Conservation (phyloP, 2,329 filamentous ascomycete species). For the Cercospora sp. region DNA sequence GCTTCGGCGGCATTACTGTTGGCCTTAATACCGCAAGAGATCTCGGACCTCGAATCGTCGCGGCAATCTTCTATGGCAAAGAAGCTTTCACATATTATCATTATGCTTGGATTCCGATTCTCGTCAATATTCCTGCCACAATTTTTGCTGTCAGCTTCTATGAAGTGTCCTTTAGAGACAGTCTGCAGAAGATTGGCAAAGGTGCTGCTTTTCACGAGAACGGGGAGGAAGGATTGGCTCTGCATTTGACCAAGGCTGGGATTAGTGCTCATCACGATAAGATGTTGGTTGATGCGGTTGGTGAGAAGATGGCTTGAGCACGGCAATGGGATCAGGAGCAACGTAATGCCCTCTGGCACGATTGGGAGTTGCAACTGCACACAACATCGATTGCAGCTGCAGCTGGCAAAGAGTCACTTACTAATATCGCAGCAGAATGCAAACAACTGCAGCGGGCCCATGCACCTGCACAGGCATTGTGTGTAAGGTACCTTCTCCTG, state of each 20-base stretch:
- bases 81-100: conserved; percentile 51
- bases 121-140: conserved; percentile 60
- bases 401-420: not conserved
- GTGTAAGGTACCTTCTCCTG: not conserved
- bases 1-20: conserved; percentile 57
- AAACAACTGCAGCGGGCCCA: not conserved
- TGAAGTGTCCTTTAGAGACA: conserved; percentile 57
- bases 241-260: conserved; percentile 42
- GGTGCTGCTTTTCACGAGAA: conserved; percentile 54
- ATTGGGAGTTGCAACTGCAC: not conserved
- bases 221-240: conserved; percentile 53
- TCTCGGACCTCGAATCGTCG: conserved; percentile 60
- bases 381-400: not conserved
- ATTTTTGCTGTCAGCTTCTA: conserved; percentile 57
- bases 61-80: conserved; percentile 57
- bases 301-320: not conserved
- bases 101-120: conserved; percentile 56
- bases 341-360: too few relatives aligned
- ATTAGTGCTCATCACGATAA: conserved; percentile 14
- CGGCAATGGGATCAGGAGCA: not conserved
- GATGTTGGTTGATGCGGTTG: not conserved
- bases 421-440: not conserved
- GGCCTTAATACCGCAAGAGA: conserved; percentile 60
- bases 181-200: conserved; percentile 52
- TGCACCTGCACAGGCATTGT: not conserved